A percentile compares a stretch with the other conserved stretches of the same genome.
Conservation (phyloP, 2,329 filamentous ascomycete species). For the Dactylella cylindrospora region DNA sequence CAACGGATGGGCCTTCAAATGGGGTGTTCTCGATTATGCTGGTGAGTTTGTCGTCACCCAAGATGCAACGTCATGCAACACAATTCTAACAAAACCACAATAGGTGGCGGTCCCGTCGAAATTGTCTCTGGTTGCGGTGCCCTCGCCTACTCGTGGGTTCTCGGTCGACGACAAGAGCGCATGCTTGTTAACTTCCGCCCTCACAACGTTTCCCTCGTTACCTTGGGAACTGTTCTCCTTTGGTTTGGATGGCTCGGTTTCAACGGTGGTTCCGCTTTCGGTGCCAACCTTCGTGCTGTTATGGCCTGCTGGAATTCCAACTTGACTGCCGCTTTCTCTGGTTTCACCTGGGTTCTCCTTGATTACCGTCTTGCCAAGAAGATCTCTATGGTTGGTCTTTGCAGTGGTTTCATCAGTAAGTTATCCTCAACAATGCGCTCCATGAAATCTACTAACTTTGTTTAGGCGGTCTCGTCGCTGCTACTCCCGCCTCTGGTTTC, state of each 20-base stretch:
- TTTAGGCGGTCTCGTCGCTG: constrained; percentile 63
- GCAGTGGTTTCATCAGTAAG: constrained; percentile 67
- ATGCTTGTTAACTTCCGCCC: constrained; percentile 99
- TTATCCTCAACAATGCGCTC: background rate
- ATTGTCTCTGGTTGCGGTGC: constrained; percentile 92
- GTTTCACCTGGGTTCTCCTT: constrained; percentile 90
- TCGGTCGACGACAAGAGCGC: constrained; percentile 94
- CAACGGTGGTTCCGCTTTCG: constrained; percentile 94
- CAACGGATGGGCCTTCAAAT: constrained; percentile 88
- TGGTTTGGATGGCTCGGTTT: constrained; percentile 99
- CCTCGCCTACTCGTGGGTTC: constrained; percentile 90
- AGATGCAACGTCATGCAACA: constrained; percentile 3
- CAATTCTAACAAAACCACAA: constrained; percentile 5
- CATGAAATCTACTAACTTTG: background rate
- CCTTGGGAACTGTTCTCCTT: constrained; percentile 88
- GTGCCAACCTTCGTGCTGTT: constrained; percentile 86
- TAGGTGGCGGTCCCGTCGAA: constrained; percentile 87
- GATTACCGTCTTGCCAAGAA: constrained; percentile 93
- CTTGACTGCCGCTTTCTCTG: constrained; percentile 85
- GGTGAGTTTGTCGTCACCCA: constrained; percentile 52
- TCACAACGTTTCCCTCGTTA: constrained; percentile 97
- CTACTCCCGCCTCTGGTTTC: constrained; percentile 69
- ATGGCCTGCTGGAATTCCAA: constrained; percentile 99
- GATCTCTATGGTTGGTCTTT: constrained; percentile 81
- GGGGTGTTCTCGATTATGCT: constrained; percentile 93